phyloP scores from a whole-genome alignment of 495 filamentous ascomycete genomes.

The Filosporella fistucella region DNA sequence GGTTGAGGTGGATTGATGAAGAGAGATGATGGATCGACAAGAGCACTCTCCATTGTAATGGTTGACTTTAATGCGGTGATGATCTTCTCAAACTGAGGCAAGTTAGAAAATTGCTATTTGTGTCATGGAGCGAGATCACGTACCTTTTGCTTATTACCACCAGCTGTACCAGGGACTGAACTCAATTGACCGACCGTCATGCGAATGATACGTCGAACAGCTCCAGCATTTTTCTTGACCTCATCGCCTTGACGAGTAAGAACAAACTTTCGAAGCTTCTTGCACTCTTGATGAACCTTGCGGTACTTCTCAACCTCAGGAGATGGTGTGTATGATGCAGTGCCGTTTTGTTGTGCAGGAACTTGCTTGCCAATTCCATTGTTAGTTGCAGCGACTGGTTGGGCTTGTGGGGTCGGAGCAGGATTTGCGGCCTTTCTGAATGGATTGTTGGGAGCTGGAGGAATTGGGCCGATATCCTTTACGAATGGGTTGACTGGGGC shows the following conservation, averaged over 20 bases:
- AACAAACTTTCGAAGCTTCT: conserved; percentile 60
- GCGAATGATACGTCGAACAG: conserved; percentile 67
- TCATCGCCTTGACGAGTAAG: conserved; percentile 29
- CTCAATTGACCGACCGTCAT: conserved; percentile 73
- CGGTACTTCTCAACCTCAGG: conserved; percentile 39
- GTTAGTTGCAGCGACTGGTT: background rate
- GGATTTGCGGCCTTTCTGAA: background rate
- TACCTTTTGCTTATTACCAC: conserved; percentile 54
- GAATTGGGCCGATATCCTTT: background rate
- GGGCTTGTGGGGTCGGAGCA: background rate
- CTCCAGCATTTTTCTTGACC: conserved; percentile 64
- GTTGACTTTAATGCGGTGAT: background rate
- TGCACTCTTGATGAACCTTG: conserved; percentile 67
- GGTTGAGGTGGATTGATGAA: conserved; percentile 52
- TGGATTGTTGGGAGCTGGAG: background rate
- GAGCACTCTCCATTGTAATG: conserved; percentile 34
- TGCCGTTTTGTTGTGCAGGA: background rate
- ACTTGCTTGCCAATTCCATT: background rate
- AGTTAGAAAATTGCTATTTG: background rate
- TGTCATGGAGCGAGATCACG: conserved; percentile 21
- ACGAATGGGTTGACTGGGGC: background rate
- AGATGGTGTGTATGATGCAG: background rate
- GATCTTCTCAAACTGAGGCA: background rate
- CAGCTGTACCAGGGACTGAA: conserved; percentile 39
- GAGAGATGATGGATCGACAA: conserved; percentile 64